Conservation (phyloP, 169 alveolate genomes). For the Cryptosporidium tyzzeri region DNA sequence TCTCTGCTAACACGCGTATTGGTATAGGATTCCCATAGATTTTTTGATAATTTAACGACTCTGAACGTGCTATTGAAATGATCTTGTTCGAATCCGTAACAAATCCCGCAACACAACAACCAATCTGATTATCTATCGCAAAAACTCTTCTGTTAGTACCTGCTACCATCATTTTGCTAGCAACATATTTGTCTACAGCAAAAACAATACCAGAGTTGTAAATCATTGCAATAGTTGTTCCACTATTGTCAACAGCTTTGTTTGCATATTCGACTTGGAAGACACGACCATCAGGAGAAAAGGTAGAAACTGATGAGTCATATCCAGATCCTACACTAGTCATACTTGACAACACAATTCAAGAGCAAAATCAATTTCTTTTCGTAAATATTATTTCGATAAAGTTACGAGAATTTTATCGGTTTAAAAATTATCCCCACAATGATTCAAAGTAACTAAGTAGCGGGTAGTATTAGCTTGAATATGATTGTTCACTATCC, state of each 20-base stretch:
- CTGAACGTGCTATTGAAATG: conserved; percentile 91
- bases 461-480: not conserved
- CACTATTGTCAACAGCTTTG: conserved; percentile 92
- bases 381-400: not conserved
- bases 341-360: conserved; percentile 77
- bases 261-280: conserved; percentile 95
- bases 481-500: not conserved
- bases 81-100: conserved; percentile 94
- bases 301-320: conserved; percentile 95
- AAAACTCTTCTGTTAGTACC: conserved; percentile 91
- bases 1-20: conserved; percentile 91
- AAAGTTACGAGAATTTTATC: not conserved
- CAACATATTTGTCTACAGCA: conserved; percentile 88
- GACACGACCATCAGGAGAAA: conserved; percentile 97
- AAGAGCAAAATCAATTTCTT: not conserved
- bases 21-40: conserved; percentile 91
- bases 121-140: conserved; percentile 86
- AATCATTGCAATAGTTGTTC: conserved; percentile 90
- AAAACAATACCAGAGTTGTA: conserved; percentile 93
- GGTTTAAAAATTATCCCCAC: not conserved
- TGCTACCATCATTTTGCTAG: conserved; percentile 85
- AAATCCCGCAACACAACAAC: conserved; percentile 90
- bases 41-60: conserved; percentile 87
- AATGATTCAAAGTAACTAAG: not conserved
- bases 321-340: conserved; percentile 92